These are phyloP conservation scores for Spiraea crenata DNA, from an alignment of 331 rosid genomes.

Conservation along the genomic window DNA sequence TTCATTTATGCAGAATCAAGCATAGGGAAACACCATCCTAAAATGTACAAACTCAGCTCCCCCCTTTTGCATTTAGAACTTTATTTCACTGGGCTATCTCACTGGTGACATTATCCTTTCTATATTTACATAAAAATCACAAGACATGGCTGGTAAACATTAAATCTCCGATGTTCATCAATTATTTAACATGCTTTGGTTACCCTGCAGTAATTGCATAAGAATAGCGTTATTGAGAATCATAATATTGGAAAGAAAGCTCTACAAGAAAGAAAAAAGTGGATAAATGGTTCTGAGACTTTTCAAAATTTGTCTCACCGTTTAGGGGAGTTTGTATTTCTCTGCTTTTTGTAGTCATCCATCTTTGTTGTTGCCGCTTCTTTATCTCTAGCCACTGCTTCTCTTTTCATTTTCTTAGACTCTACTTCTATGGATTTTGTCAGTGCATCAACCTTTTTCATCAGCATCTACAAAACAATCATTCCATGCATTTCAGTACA, in stretches of 20 bases:
- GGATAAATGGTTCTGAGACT: not conserved
- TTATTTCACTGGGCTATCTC: conserved; percentile 40
- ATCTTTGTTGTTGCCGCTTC: conserved; percentile 56
- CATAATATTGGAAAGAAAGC: not conserved
- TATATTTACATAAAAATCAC: conserved; percentile 41
- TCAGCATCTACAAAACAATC: conserved; percentile 53
- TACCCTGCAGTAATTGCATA: conserved; percentile 48
- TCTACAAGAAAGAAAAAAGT: not conserved
- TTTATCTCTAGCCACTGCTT: conserved; percentile 76
- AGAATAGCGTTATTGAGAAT: conserved; percentile 1
- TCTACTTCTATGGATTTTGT: conserved; percentile 83
- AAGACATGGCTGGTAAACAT: conserved; percentile 12
- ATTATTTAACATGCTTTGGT: conserved; percentile 40
- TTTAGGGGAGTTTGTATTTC: conserved; percentile 50
- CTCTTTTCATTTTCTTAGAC: conserved; percentile 82
- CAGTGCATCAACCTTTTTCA: conserved; percentile 76
- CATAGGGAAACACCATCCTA: conserved; percentile 24
- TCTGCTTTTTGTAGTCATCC: conserved; percentile 44
- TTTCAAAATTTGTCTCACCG: conserved; percentile 41
- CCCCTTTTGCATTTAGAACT: conserved; percentile 19
- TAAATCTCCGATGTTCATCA: conserved; percentile 19
- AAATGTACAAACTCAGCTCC: conserved; percentile 20
- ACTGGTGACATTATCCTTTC: conserved; percentile 20
- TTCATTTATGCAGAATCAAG: conserved; percentile 28
- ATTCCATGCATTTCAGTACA: conserved; percentile 20